Percentiles rank a stretch among this genome's conserved stretches.
Evolutionary conservation across 768 basidiomycete species (phyloP).

Genomic region (Russula brevipes): DNA sequence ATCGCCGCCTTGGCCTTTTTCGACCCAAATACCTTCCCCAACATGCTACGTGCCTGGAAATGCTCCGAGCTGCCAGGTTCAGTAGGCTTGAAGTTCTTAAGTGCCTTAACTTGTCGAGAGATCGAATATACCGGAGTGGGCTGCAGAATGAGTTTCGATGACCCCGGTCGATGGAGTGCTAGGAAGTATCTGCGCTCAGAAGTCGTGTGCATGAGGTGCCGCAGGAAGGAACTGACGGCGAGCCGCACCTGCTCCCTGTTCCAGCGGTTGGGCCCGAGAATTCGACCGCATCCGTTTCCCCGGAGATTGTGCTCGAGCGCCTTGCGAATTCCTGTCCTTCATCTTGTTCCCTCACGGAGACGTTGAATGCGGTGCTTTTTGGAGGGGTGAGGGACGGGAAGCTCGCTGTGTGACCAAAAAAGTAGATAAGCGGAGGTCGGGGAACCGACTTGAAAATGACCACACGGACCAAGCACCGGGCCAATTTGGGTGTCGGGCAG

Average conservation of each 20-base stretch:
- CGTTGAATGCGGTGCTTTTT: constrained; percentile 52
- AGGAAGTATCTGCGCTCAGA: constrained; percentile 62
- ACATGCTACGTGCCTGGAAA: constrained; percentile 60
- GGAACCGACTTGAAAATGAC: neutral
- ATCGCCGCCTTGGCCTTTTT: constrained; percentile 89
- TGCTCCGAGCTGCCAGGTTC: constrained; percentile 51
- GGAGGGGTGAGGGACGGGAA: constrained; percentile 65
- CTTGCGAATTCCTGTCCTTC: constrained; percentile 34
- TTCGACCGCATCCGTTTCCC: constrained; percentile 81
- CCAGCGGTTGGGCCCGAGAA: constrained; percentile 64
- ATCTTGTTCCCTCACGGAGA: constrained; percentile 43
- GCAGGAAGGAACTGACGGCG: no score
- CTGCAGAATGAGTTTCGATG: constrained; percentile 63
- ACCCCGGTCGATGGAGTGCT: constrained; percentile 74
- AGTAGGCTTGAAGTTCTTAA: constrained; percentile 58
- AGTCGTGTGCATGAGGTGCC: neutral
- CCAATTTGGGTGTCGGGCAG: constrained; percentile 39
- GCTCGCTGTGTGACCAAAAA: constrained; percentile 37
- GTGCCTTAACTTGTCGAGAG: constrained; percentile 73
- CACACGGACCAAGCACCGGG: constrained; percentile 47
- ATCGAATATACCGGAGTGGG: constrained; percentile 65
- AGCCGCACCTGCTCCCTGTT: constrained; percentile 62
- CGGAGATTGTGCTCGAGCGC: constrained; percentile 52
- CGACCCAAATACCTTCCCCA: constrained; percentile 92
- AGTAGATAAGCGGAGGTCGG: neutral